Evolutionary conservation across 2,329 filamentous ascomycete species (phyloP).

Genomic region (Gyromitra esculenta): DNA sequence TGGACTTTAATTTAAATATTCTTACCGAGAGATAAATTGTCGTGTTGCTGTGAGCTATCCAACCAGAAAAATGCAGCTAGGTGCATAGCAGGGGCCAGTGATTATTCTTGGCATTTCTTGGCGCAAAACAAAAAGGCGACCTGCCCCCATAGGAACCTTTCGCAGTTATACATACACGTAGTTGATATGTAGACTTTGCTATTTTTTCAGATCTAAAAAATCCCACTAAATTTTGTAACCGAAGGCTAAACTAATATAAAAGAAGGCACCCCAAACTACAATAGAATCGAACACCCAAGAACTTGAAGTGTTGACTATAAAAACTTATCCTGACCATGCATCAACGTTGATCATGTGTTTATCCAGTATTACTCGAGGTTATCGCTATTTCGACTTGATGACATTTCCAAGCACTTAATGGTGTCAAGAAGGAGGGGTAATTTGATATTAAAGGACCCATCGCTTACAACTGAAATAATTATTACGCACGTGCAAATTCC

Average conservation of each 20-base stretch:
- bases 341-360: background rate
- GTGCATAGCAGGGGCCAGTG: background rate
- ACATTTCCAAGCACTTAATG: background rate
- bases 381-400: background rate
- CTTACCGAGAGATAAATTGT: background rate
- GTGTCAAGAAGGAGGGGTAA: background rate
- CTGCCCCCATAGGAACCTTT: background rate
- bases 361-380: background rate
- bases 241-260: background rate
- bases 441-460: background rate
- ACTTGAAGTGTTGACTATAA: background rate
- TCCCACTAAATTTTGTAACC: background rate
- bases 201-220: background rate
- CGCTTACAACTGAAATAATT: background rate
- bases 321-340: background rate
- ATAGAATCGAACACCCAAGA: background rate
- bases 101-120: background rate
- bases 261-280: background rate
- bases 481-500: background rate
- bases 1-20: background rate
- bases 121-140: background rate
- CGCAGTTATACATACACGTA: too few species aligned
- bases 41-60: background rate
- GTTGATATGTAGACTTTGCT: too few species aligned
- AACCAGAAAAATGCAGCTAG: background rate